These are phyloP conservation scores for Raphanus raphanistrum DNA, from an alignment of 345 rosid species.

Conservation along the genomic window DNA sequence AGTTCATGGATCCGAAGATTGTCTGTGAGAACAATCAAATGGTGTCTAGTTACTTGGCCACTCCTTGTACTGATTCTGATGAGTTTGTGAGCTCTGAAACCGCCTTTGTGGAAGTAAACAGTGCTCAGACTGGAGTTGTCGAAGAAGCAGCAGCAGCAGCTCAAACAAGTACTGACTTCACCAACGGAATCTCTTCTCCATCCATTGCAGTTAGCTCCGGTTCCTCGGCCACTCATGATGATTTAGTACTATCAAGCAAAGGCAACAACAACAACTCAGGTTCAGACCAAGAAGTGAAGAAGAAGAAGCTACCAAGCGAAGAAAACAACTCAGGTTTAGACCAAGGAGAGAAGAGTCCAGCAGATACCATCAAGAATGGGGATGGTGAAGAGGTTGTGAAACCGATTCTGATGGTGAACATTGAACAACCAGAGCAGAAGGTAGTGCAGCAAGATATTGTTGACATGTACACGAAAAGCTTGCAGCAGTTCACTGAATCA, in stretches of 20 bases:
- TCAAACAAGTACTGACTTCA: conserved; percentile 66
- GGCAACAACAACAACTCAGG: conserved; percentile 33
- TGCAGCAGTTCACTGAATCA: conserved; percentile 98
- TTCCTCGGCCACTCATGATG: conserved; percentile 45
- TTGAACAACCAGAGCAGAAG: conserved; percentile 63
- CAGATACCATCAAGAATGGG: conserved; percentile 29
- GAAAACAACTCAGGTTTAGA: conserved; percentile 41
- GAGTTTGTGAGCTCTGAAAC: conserved; percentile 44
- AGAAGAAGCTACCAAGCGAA: conserved; percentile 42
- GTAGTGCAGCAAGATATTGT: conserved; percentile 92
- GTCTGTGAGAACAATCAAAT: conserved; percentile 87
- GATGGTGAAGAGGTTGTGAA: conserved; percentile 46
- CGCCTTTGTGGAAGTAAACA: conserved; percentile 51
- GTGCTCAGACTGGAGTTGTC: conserved; percentile 41
- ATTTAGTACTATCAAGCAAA: conserved; percentile 45
- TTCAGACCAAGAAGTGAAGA: conserved; percentile 40
- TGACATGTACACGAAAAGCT: conserved; percentile 96
- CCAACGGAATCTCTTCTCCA: conserved; percentile 73
- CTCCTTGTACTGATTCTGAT: conserved; percentile 55
- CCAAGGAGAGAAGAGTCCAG: conserved; percentile 36
- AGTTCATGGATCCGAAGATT: conserved; percentile 87
- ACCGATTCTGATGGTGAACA: conserved; percentile 52
- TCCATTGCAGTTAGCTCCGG: conserved; percentile 41
- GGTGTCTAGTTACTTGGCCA: conserved; percentile 84
- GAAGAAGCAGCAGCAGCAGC: conserved; percentile 44